Evolutionary conservation across 768 basidiomycete species (phyloP).

Genomic region (Tylopilus vinaceipallidus): DNA sequence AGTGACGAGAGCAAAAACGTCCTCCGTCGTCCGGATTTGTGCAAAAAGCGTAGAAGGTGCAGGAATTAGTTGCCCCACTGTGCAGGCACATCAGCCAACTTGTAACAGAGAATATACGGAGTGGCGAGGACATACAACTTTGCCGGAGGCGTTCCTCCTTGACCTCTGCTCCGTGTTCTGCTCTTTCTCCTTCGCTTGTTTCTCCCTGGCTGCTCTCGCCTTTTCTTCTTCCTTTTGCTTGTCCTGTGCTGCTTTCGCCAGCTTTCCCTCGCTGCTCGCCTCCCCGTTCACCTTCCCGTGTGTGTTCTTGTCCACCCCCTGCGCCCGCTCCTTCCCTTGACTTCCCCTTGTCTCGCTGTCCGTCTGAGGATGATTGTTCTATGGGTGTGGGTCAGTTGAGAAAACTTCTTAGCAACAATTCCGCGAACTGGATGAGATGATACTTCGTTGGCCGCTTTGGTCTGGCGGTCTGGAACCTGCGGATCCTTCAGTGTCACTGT

Average conservation of each 20-base stretch:
- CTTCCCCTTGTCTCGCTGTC: neutral
- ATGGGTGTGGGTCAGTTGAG: neutral
- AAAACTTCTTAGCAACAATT: neutral
- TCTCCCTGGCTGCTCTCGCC: neutral
- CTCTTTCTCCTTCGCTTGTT: neutral
- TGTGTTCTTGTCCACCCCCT: neutral
- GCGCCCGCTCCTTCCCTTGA: neutral
- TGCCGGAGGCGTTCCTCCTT: neutral
- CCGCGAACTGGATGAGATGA: slow-evolving; percentile 8
- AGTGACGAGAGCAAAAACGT: neutral
- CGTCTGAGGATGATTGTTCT: slow-evolving; percentile 4
- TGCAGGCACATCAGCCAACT: neutral
- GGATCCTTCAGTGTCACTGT: slow-evolving; percentile 10
- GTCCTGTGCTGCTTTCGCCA: neutral
- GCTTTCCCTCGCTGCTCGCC: neutral
- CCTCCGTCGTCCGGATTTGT: neutral
- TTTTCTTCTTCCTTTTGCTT: neutral
- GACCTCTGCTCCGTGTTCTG: neutral
- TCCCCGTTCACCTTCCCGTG: neutral
- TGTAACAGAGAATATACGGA: neutral
- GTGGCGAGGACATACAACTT: slow-evolving; percentile 5
- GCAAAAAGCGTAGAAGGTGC: neutral
- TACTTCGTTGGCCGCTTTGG: neutral
- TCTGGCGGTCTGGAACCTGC: slow-evolving; percentile 9
- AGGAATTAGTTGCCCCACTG: slow-evolving; percentile 1